These are phyloP conservation scores for Antitrichia curtipendula DNA, from an alignment of 225 moss, liverwort and hornwort genomes.

Conservation along the genomic window DNA sequence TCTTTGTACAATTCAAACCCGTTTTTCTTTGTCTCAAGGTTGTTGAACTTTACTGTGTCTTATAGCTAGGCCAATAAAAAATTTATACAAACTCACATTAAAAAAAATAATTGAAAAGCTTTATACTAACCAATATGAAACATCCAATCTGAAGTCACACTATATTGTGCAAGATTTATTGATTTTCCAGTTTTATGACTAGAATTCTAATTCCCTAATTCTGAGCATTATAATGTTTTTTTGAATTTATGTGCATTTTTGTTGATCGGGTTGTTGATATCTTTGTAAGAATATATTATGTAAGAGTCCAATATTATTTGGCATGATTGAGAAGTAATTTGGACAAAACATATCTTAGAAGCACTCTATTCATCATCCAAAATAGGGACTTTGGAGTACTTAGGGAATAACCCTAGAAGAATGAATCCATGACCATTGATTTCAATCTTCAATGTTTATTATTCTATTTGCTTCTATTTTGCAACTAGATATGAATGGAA, in stretches of 20 bases:
- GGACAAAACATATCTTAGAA: neutral
- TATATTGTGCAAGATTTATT: neutral
- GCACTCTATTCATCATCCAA: neutral
- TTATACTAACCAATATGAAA: neutral
- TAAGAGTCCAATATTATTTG: neutral
- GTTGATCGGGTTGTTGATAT: too few relatives aligned
- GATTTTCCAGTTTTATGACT: neutral
- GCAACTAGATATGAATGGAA: too few relatives aligned
- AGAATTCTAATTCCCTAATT: neutral
- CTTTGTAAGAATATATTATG: neutral
- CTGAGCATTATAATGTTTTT: neutral
- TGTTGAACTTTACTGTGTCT: fast-evolving
- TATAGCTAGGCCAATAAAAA: neutral
- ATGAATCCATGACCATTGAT: too few relatives aligned
- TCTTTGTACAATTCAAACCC: neutral
- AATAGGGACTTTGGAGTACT: neutral
- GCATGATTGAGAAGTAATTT: neutral
- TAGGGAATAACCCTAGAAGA: too few relatives aligned
- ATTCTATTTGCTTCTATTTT: too few relatives aligned
- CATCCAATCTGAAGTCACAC: neutral
- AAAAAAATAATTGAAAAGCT: neutral
- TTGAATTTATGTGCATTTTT: neutral
- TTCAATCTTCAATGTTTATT: too few relatives aligned
- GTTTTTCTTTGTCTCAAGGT: neutral
- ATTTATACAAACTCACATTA: neutral